A percentile compares a stretch with the other conserved stretches of the same genome.
Evolutionary conservation across 768 basidiomycete genomes (phyloP).

Genomic region (Pholiota molesta): DNA sequence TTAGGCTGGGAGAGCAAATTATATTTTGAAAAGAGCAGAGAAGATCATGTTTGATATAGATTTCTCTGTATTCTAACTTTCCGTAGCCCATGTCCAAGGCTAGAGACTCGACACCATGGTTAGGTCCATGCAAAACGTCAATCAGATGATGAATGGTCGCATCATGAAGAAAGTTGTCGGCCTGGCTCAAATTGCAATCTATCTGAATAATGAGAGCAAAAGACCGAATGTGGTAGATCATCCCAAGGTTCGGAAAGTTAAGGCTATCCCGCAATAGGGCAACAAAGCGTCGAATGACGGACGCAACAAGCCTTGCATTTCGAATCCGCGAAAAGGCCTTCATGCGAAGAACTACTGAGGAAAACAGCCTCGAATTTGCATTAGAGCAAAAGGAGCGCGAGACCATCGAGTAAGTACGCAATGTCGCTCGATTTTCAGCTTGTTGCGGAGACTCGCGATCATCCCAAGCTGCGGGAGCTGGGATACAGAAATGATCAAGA

Average conservation of each 20-base stretch:
- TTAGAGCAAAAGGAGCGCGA: background rate
- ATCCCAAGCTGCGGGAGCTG: background rate
- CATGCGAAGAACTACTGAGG: background rate
- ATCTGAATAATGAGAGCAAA: background rate
- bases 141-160: background rate
- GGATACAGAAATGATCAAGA: background rate
- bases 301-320: background rate
- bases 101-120: background rate
- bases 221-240: background rate
- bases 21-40: background rate
- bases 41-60: no score
- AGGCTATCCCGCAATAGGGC: background rate
- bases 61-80: background rate
- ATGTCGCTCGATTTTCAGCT: background rate
- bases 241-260: constrained; percentile 1
- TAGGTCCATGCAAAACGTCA: background rate
- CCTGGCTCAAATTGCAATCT: background rate
- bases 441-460: background rate
- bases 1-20: background rate
- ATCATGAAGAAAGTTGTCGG: background rate
- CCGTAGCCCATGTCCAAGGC: background rate
- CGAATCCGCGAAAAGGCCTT: background rate
- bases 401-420: background rate
- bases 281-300: background rate
- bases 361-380: background rate